Evolutionary conservation across 495 filamentous ascomycete species (phyloP).

Genomic region (Achaetomiella virescens): DNA sequence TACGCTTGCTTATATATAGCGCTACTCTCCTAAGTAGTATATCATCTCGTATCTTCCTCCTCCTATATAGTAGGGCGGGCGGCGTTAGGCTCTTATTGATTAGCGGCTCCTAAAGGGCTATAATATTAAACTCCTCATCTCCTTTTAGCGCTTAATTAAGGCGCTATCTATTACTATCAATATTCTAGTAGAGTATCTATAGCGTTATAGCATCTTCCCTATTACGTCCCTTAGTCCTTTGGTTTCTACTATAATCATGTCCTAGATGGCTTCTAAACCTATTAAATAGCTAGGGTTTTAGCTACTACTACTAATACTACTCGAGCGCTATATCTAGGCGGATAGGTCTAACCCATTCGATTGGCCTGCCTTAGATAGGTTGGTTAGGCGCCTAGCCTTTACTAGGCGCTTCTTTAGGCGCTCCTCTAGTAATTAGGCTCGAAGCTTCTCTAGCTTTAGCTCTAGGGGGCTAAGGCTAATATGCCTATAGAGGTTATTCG

Average conservation of each 20-base stretch:
- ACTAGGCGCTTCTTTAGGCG: neutral
- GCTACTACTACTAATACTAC: too few species aligned
- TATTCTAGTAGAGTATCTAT: too few species aligned
- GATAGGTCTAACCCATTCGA: neutral
- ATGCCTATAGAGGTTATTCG: too few species aligned
- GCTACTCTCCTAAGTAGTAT: neutral
- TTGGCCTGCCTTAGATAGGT: too few species aligned
- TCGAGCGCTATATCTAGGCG: neutral
- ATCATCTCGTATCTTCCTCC: neutral
- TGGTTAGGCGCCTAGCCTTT: too few species aligned
- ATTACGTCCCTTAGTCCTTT: neutral
- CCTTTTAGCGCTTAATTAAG: neutral
- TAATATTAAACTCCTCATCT: neutral
- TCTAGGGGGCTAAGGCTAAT: too few species aligned
- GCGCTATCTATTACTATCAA: neutral
- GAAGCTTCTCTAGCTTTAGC: too few species aligned
- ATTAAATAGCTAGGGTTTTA: too few species aligned
- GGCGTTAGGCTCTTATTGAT: too few species aligned
- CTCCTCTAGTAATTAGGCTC: neutral
- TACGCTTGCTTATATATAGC: neutral
- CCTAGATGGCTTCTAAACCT: neutral
- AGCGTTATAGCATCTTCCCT: neutral
- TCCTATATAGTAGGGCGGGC: neutral
- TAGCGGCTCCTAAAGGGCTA: neutral
- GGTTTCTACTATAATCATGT: neutral